Percentiles rank a stretch among this genome's conserved stretches.
Evolutionary conservation across 2,329 filamentous ascomycete species (phyloP).

Genomic region (Fusarium cicatricum): DNA sequence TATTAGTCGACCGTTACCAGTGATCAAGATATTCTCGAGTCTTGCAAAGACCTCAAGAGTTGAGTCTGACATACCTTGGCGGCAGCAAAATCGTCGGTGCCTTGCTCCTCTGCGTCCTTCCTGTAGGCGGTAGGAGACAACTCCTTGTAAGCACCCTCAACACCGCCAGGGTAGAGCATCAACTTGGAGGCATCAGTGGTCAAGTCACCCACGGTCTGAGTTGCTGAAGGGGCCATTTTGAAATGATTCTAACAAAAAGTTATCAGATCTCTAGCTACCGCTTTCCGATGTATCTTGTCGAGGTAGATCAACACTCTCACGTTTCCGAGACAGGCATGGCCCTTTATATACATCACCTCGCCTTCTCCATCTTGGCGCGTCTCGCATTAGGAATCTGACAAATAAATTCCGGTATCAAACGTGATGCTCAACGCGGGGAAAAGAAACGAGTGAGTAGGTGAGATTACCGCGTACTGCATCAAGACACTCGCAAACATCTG

Average conservation of each 20-base stretch:
- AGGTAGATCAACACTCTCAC: neutral
- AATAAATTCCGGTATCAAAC: slow-evolving; percentile 13
- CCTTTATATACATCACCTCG: slow-evolving; percentile 28
- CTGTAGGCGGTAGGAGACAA: slow-evolving; percentile 29
- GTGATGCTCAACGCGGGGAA: slow-evolving; percentile 16
- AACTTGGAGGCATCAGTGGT: slow-evolving; percentile 31
- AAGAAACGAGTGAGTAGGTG: too few relatives aligned
- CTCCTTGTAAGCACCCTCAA: slow-evolving; percentile 41
- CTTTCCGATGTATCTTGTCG: neutral
- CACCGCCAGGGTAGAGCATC: slow-evolving; percentile 40
- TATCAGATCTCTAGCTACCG: neutral
- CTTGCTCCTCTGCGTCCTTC: slow-evolving; percentile 34
- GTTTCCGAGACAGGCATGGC: neutral
- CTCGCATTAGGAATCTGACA: slow-evolving; percentile 14
- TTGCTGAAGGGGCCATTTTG: slow-evolving; percentile 40
- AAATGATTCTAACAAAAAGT: neutral
- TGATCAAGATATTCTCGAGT: too few relatives aligned
- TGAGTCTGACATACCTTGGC: slow-evolving; percentile 37
- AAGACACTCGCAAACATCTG: neutral
- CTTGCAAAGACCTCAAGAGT: too few relatives aligned
- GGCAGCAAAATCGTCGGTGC: slow-evolving; percentile 29
- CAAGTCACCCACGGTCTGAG: slow-evolving; percentile 25
- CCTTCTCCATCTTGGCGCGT: slow-evolving; percentile 9
- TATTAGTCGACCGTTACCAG: neutral
- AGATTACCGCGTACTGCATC: too few relatives aligned